Evolutionary conservation across 2,329 filamentous ascomycete species (phyloP), one percentile per base, ranked within the genome.

Genomic region (Colletotrichum phormii): DNA sequence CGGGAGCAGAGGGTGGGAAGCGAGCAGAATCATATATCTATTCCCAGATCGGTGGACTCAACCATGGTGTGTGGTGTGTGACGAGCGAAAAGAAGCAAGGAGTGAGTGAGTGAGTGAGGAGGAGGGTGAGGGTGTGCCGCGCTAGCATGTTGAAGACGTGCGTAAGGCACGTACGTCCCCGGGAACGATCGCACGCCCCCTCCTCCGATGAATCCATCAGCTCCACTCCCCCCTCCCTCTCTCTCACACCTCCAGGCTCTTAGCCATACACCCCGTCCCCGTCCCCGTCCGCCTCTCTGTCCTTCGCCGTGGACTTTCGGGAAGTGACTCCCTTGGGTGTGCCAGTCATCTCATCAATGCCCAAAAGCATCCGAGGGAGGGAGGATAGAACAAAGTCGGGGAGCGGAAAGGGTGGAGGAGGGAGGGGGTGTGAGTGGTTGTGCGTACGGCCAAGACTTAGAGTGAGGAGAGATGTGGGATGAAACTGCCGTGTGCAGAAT

Each of bases 1-100:
- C 58, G n/a, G 11, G 5, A 22, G n/a, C 5, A 18, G 31, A 22
- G 33, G 26, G 59, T 24, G 70, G 70, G 70, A 66, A 64, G 60
- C 55, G 54, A 33, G 51, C 65, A 69, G 58, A 54, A 11, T 62
- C 55, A 73, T 73, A 73, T 73, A 73, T 71, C 59, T 60, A 58
- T 58, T 69, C 59, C 65, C 59, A 60, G 37, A 59, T 69, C 59
- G 53, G 53, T 46, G 65, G 51, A 29, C 65, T n/a, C 61, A 51
- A n/a, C 15, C 33, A 57, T 13, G 22, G 24, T 33, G 60, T 42
- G 60, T 64, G 46, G 60, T 63, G 60, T 63, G 46, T 13, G 51
- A 49, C 22, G 42, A 49, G 42, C 42, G 11, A 49, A 64, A 13
- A 18, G 29, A 63, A 31, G 26, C 42, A 63, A 63, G 61, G n/a